Conservation (phyloP, 2,329 filamentous ascomycete genomes). For the Fusarium subtropicale region DNA sequence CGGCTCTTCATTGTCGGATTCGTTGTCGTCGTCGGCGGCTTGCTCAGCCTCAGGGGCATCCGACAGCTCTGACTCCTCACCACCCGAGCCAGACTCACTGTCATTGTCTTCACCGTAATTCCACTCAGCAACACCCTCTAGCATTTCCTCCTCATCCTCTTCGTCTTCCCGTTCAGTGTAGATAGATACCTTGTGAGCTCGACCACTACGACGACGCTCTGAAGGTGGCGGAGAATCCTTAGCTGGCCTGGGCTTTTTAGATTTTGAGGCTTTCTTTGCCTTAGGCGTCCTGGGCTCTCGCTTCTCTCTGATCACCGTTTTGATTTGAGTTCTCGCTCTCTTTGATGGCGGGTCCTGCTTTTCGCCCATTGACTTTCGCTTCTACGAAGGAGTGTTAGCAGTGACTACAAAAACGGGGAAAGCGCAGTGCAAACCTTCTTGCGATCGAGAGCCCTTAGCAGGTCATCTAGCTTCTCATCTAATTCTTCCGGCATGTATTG, state of each 20-base stretch:
- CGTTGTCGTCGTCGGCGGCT: constrained; percentile 23
- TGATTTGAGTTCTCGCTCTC: constrained; percentile 53
- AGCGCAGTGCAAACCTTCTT: constrained; percentile 68
- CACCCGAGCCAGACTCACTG: constrained; percentile 33
- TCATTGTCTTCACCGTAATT: constrained; percentile 55
- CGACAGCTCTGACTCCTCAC: constrained; percentile 41
- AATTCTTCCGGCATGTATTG: constrained; percentile 83
- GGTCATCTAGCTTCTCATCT: constrained; percentile 79
- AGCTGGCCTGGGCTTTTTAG: constrained; percentile 46
- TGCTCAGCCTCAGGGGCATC: constrained; percentile 37
- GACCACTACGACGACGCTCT: constrained; percentile 68
- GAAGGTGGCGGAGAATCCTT: constrained; percentile 53
- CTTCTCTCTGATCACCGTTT: constrained; percentile 54
- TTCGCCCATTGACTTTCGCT: constrained; percentile 67
- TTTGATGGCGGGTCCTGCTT: constrained; percentile 58
- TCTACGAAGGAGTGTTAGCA: constrained; percentile 57
- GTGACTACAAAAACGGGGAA: not conserved
- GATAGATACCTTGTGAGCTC: constrained; percentile 59
- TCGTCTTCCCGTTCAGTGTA: constrained; percentile 69
- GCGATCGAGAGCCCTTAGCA: constrained; percentile 73
- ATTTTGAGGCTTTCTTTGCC: constrained; percentile 52
- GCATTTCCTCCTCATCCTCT: constrained; percentile 71
- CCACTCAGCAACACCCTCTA: constrained; percentile 70
- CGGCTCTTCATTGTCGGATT: constrained; percentile 29
- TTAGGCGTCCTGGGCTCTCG: constrained; percentile 51